phyloP scores from a whole-genome alignment of 768 basidiomycete species.

The Amanita rubescens region DNA sequence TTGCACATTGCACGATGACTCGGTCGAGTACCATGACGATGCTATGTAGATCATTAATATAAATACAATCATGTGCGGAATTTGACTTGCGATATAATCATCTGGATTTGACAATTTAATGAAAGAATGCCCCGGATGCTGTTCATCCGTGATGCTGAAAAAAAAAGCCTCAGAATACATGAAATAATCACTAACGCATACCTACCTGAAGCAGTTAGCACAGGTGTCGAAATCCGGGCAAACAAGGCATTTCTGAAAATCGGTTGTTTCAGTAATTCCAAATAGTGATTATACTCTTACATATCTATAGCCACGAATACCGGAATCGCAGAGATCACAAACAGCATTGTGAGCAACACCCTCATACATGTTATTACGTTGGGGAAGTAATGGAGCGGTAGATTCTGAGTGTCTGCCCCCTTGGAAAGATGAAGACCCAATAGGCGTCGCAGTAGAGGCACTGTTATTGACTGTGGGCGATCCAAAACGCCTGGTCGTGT shows the following conservation, averaged over 20 bases:
- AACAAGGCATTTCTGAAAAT: constrained; percentile 60
- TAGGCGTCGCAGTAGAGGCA: background rate
- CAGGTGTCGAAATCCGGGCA: constrained; percentile 89
- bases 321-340: constrained; percentile 73
- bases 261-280: background rate
- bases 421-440: background rate
- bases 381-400: background rate
- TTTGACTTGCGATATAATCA: constrained; percentile 48
- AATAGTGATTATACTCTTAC: constrained; percentile 33
- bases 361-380: background rate
- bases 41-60: background rate
- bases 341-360: constrained; percentile 43
- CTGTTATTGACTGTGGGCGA: background rate
- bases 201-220: constrained; percentile 55
- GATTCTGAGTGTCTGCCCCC: background rate
- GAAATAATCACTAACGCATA: background rate
- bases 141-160: constrained; percentile 53
- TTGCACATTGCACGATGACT: constrained; percentile 58
- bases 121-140: constrained; percentile 75
- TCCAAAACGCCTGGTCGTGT: background rate
- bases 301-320: constrained; percentile 64
- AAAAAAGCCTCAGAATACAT: background rate
- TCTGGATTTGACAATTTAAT: constrained; percentile 47
- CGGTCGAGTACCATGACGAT: background rate
- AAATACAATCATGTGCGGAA: background rate